phyloP scores from a whole-genome alignment of 345 rosid genomes.

The Gynandropsis gynandra region DNA sequence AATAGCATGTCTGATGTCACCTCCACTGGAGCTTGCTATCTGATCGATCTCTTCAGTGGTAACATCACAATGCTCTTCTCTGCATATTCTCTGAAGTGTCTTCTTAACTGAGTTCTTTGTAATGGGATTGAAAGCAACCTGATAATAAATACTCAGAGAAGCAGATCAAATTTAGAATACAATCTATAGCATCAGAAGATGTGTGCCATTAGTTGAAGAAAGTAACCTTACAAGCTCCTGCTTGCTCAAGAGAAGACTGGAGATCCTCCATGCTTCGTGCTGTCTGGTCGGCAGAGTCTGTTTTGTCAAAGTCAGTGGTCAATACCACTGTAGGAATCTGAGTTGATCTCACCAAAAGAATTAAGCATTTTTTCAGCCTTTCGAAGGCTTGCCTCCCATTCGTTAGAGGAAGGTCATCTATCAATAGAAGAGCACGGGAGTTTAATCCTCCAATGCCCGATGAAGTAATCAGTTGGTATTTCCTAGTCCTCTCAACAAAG shows the following conservation, averaged over 20 bases:
- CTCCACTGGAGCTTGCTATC: slow-evolving; percentile 77
- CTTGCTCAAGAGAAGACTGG: slow-evolving; percentile 54
- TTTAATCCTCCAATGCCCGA: slow-evolving; percentile 32
- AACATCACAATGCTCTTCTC: slow-evolving; percentile 50
- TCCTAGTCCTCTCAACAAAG: slow-evolving; percentile 68
- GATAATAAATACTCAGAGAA: slow-evolving; percentile 25
- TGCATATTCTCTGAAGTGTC: slow-evolving; percentile 67
- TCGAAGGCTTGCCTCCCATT: slow-evolving; percentile 62
- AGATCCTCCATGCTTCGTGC: slow-evolving; percentile 55
- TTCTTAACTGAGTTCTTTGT: slow-evolving; percentile 76
- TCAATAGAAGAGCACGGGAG: slow-evolving; percentile 46
- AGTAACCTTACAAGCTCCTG: slow-evolving; percentile 83
- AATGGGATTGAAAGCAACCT: slow-evolving; percentile 83
- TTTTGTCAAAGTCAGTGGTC: slow-evolving; percentile 47
- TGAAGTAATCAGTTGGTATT: slow-evolving; percentile 55
- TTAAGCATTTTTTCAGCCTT: slow-evolving; percentile 59
- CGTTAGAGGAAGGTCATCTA: slow-evolving; percentile 86
- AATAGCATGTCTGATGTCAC: slow-evolving; percentile 91
- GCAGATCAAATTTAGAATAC: slow-evolving; percentile 25
- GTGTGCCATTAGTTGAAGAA: slow-evolving; percentile 27
- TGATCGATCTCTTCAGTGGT: slow-evolving; percentile 58
- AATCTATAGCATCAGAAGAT: background rate
- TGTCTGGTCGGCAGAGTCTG: slow-evolving; percentile 51
- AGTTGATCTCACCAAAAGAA: slow-evolving; percentile 61
- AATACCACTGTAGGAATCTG: slow-evolving; percentile 65